Base-by-base conservation (phyloP, 495 filamentous ascomycete species). In the Xylaria cubensis region DNA sequence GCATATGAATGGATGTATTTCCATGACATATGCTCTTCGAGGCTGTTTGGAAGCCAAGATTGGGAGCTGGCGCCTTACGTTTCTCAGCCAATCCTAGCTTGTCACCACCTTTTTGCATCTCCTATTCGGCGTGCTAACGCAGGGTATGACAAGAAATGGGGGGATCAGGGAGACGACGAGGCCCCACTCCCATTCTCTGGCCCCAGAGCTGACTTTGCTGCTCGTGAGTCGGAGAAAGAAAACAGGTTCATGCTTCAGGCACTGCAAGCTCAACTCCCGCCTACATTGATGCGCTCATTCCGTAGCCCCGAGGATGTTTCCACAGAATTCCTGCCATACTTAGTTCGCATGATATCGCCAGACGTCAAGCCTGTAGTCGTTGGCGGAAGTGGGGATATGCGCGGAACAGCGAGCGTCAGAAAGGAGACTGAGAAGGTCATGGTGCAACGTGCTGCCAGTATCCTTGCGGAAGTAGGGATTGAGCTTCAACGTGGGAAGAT, bases 1-100 rank as follows among this genome's bases (percentile, higher is more conserved):
- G 95, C 94, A 0, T 96, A 95, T 77, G 94, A 97, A 73, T 98
- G 96, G 96, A 88, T 99, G 68, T 87, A 95, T 80, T 98, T 99
- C 80, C 93, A 97, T 78, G 96, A 98, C 74, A 83, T 85, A 1
- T 88, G 97, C 70, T 95, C 92, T 8, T 88, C 90, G 1, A 89
- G 90, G 67, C 83, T 98, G 3, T 93, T 90, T 76, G 81, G 87
- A 10, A 87, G 85, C 61, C 94, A 97, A 79, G 94, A 96, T 55
- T 98, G 94, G 91, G 95, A 98, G 78, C 83, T 98, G 39, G 85
- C 84, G 19, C 89, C 92, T 0, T 99, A 99, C 80, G 88, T 98
- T 69, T 91, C 90, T 75, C 91, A 94, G 74, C 90, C 95, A 0
- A 86, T 94, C 34, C 87, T 98, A 0, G 96, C 93, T 6, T 97